Evolutionary conservation across 1,139 yeast genomes (phyloP), one percentile per base, ranked within the genome.

Genomic region (Lizanozyma gosingica): DNA sequence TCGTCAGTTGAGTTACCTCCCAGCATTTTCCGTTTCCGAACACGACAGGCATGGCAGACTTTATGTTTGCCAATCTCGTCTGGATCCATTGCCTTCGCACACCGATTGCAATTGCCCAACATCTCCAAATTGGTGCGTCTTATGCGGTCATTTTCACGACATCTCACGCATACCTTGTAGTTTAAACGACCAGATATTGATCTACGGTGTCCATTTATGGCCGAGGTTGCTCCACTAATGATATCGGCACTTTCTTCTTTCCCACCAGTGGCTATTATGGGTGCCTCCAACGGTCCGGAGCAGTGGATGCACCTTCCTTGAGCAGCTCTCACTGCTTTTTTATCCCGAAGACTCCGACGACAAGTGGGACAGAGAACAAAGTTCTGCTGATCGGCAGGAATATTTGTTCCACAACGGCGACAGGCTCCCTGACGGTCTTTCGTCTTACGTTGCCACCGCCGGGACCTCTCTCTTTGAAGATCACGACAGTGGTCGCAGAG

Each of bases 241-340:
- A 11, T 6, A 22, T 6, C 29, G 11, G 9, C 29, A 22, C 29
- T 11, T 37, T 11, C 36, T 35, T 50, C 48, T 34, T 51, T 59
- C 33, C 55, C 57, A 27, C 53, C 55, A 11, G 59, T 54, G 35
- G 29, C 29, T 22, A 65, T 59, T 32, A 68, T 67, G 35, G 67
- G 61, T 8, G 67, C 58, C 44, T 76, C 78, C 38, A 78, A 64
- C 2, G 81, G 79, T 1, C 83, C 83, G 2, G 79, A 66, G 48
- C 86, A 80, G 52, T 80, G 85, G 6, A 79, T 82, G 59, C 86
- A 80, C 49, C 71, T 71, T 1, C 86, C 85, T 48, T 71, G 73
- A 11, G 78, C 77, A 4, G 78, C 81, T 35, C 86, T 60, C 44
- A 65, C 68, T 0, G 78, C 77, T 50, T 80, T 80, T 39, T 79